phyloP scores from a whole-genome alignment of 1,284 basidiomycete genomes.

The Hymenochaete sp. region DNA sequence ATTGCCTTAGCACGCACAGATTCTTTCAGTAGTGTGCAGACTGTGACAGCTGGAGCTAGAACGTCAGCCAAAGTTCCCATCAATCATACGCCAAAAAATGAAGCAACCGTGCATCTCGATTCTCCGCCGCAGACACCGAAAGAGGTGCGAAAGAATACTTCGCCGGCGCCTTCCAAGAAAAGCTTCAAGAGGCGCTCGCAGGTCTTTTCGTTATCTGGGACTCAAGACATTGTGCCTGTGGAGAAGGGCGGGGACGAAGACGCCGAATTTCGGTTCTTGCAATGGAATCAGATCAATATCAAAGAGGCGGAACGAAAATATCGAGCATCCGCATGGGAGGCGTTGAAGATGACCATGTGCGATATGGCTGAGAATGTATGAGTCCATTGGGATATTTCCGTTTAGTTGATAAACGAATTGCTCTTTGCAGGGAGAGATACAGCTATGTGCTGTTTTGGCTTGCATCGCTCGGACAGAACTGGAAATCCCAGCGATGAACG shows the following conservation, averaged over 20 bases:
- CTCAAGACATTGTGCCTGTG: constrained; percentile 18
- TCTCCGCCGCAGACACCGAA: constrained; percentile 4
- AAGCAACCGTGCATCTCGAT: not conserved
- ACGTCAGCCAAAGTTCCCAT: no score
- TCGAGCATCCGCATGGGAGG: constrained; percentile 46
- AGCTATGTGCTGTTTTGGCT: constrained; percentile 64
- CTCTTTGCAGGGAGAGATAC: constrained; percentile 53
- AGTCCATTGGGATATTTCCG: not conserved
- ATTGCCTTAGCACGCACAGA: constrained; percentile 39
- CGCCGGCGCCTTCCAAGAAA: constrained; percentile 9
- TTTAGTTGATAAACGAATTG: not conserved
- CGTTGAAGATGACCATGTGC: constrained; percentile 49
- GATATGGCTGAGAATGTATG: constrained; percentile 54
- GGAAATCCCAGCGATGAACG: constrained; percentile 33
- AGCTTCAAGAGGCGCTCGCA: constrained; percentile 12
- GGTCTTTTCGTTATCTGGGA: constrained; percentile 5
- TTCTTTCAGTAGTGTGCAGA: constrained; percentile 59
- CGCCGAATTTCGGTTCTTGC: constrained; percentile 25
- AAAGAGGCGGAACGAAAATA: constrained; percentile 43
- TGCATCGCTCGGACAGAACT: constrained; percentile 52
- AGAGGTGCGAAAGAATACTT: no score
- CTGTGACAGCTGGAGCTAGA: constrained; percentile 40
- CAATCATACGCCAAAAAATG: constrained; percentile 27
- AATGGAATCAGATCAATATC: constrained; percentile 30
- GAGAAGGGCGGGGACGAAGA: no score